Conservation (phyloP, 2,329 filamentous ascomycete genomes). For the Knufia fluminis region DNA sequence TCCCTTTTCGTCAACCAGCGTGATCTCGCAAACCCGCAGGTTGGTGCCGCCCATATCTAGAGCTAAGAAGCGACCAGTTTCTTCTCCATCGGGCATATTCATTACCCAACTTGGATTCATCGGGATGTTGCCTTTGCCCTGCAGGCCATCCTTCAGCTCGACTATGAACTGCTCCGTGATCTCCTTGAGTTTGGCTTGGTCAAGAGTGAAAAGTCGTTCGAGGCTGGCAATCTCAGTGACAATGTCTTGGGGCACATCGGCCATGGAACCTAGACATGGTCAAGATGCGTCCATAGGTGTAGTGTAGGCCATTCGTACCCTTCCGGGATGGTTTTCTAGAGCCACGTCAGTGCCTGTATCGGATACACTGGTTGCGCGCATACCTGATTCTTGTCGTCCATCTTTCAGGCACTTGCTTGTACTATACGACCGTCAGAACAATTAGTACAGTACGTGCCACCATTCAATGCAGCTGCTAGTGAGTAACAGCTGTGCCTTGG, state of each 20-base stretch:
- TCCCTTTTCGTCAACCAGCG: conserved; percentile 73
- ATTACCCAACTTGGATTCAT: conserved; percentile 99
- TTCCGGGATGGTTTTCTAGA: conserved; percentile 57
- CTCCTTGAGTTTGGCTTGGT: conserved; percentile 70
- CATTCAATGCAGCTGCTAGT: not conserved
- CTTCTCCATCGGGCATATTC: conserved; percentile 74
- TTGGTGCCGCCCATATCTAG: conserved; percentile 97
- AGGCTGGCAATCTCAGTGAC: conserved; percentile 70
- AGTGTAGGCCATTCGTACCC: conserved; percentile 46
- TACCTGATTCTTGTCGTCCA: conserved; percentile 10
- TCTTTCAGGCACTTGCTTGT: conserved; percentile 6
- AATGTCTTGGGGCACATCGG: conserved; percentile 80
- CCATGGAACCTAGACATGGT: conserved; percentile 62
- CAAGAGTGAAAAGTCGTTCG: conserved; percentile 75
- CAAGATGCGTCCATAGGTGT: conserved; percentile 5
- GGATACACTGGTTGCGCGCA: not conserved
- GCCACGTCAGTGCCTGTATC: not conserved
- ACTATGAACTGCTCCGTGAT: conserved; percentile 83
- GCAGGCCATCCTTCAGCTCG: conserved; percentile 80
- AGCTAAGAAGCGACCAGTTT: conserved; percentile 79
- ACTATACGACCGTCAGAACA: not conserved
- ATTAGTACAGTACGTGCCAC: not conserved
- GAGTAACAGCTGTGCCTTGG: not conserved
- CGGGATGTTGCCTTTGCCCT: conserved; percentile 86
- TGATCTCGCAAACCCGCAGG: conserved; percentile 87